These are phyloP conservation scores for Lepidium didymum DNA, from an alignment of 345 rosid species.

Conservation along the genomic window DNA sequence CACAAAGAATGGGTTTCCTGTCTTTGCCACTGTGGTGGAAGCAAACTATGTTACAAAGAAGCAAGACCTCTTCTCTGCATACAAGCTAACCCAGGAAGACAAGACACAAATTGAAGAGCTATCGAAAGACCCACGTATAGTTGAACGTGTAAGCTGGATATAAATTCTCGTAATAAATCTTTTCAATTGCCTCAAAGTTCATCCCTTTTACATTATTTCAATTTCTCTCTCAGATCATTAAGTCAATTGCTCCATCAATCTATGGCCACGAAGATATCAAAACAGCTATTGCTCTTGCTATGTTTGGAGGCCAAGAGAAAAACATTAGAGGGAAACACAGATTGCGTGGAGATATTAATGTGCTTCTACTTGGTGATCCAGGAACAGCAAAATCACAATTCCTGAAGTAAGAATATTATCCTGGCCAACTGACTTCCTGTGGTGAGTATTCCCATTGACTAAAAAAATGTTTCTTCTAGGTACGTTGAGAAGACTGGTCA, in stretches of 20 bases:
- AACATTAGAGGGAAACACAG: constrained; percentile 89
- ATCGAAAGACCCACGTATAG: constrained; percentile 83
- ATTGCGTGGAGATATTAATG: constrained; percentile 89
- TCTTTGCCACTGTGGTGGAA: constrained; percentile 93
- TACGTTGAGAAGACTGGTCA: constrained; percentile 98
- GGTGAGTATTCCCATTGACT: neutral
- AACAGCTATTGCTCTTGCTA: constrained; percentile 89
- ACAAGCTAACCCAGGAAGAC: constrained; percentile 96
- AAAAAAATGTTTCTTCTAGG: constrained; percentile 31
- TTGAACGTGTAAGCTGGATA: constrained; percentile 63
- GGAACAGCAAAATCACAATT: constrained; percentile 98
- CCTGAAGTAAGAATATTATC: constrained; percentile 57
- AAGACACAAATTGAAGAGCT: constrained; percentile 81
- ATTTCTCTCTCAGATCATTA: constrained; percentile 54
- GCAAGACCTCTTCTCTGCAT: constrained; percentile 94
- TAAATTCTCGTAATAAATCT: neutral
- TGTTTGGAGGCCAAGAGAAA: constrained; percentile 99
- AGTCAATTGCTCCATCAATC: constrained; percentile 95
- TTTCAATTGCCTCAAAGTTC: neutral
- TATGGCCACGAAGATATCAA: constrained; percentile 98
- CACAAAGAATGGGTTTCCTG: constrained; percentile 97
- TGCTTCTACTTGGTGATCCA: constrained; percentile 91
- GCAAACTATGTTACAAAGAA: constrained; percentile 89
- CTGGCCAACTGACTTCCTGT: neutral
- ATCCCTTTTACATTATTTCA: neutral